phyloP scores from a whole-genome alignment of 1,139 yeast genomes.

The Protomyces gravidus region DNA sequence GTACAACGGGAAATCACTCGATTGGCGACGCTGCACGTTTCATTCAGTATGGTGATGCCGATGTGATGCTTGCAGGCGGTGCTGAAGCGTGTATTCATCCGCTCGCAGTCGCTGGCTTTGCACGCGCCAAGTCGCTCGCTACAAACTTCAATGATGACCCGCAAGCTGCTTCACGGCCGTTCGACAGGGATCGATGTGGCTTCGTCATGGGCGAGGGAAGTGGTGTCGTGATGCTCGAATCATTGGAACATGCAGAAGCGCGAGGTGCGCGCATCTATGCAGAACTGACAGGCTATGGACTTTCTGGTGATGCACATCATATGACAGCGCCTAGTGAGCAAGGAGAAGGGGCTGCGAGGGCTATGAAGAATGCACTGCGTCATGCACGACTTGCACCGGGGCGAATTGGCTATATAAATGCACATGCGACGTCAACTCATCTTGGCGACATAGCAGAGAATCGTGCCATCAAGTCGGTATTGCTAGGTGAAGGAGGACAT shows the following conservation, averaged over 20 bases:
- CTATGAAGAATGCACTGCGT: conserved; percentile 73
- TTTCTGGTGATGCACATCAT: conserved; percentile 88
- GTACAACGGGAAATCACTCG: conserved; percentile 93
- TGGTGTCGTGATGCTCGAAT: conserved; percentile 63
- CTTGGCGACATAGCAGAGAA: conserved; percentile 90
- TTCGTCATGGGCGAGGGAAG: conserved; percentile 94
- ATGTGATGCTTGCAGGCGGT: conserved; percentile 89
- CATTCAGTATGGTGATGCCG: conserved; percentile 72
- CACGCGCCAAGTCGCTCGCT: conserved; percentile 78
- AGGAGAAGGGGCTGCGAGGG: conserved; percentile 78
- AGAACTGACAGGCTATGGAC: conserved; percentile 80
- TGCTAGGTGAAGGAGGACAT: conserved; percentile 39
- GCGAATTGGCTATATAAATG: conserved; percentile 73
- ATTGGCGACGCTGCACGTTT: conserved; percentile 89
- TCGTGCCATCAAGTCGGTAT: conserved; percentile 55
- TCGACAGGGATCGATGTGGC: conserved; percentile 72
- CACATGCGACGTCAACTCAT: conserved; percentile 92
- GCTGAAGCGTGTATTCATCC: conserved; percentile 87
- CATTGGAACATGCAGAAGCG: conserved; percentile 63
- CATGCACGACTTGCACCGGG: conserved; percentile 47
- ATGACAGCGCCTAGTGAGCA: conserved; percentile 82
- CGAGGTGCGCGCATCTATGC: conserved; percentile 70
- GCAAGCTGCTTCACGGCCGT: conserved; percentile 72
- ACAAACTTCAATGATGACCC: conserved; percentile 63
- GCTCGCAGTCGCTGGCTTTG: conserved; percentile 81